Percentiles rank a stretch among this genome's conserved stretches.
These are phyloP conservation scores for Paracoccidioides lutzii DNA, from an alignment of 2,329 filamentous ascomycete genomes.

Conservation along the genomic window DNA sequence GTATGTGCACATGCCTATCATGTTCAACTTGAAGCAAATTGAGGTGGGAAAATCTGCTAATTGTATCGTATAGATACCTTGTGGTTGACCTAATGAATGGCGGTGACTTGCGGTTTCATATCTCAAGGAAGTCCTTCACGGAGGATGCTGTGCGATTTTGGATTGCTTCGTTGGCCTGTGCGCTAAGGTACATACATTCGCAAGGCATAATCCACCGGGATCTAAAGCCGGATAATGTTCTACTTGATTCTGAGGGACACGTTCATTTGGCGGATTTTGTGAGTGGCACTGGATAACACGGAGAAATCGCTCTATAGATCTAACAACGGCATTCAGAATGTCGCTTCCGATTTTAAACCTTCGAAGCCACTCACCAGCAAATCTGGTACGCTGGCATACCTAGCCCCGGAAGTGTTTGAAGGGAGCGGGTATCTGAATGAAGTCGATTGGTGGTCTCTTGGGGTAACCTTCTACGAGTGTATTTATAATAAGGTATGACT, in stretches of 20 bases:
- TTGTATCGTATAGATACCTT: conserved; percentile 50
- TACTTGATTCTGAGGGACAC: conserved; percentile 79
- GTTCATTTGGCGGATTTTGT: conserved; percentile 98
- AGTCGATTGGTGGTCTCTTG: conserved; percentile 97
- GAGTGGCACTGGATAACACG: conserved; percentile 25
- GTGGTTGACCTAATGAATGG: conserved; percentile 98
- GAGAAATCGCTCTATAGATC: not conserved
- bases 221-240: conserved; percentile 82
- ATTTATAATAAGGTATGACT: conserved; percentile 84
- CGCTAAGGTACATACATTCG: conserved; percentile 70
- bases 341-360: conserved; percentile 82
- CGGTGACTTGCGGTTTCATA: conserved; percentile 92
- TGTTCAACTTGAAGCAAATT: not conserved
- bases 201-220: conserved; percentile 86
- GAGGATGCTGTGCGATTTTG: conserved; percentile 95
- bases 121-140: conserved; percentile 93
- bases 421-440: conserved; percentile 80
- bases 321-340: conserved; percentile 51
- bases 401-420: conserved; percentile 88
- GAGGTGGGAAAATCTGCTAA: conserved; percentile 13
- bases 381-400: conserved; percentile 88
- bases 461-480: conserved; percentile 97
- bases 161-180: conserved; percentile 89
- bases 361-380: conserved; percentile 82
- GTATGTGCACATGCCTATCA: conserved; percentile 40